Base-by-base conservation (phyloP, 83 land plant species). In the Isoetes engelmannii region DNA sequence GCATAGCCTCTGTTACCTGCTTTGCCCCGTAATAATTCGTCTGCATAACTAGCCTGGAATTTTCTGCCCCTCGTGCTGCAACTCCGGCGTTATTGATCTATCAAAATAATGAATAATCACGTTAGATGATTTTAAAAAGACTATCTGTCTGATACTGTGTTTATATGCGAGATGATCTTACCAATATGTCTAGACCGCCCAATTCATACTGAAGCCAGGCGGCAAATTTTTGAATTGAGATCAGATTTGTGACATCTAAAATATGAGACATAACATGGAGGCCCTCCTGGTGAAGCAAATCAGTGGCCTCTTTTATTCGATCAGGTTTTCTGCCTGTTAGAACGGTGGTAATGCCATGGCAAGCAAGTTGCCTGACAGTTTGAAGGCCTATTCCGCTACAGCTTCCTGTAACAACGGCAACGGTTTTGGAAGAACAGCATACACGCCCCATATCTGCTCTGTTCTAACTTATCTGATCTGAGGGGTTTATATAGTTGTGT, bases 21-120 rank as follows among this genome's bases (percentile, higher is more conserved):
- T 87, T 87, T 13, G 87, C 59, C 15, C 88, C 91, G 48, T 71
- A 73, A 65, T 78, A 87, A 53, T 87, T 87, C 12, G 88, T 83
- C 4, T 53, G 48, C 44, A 85, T 75, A 7, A 85, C 84, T 0
- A 55, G 74, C 70, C 83, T 76, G 5, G 85, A 85, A 21, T 82
- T 66, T 57, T 80, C 77, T 46, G 82, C 79, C 7, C 37, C 37
- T 28, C 37, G 37, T 28, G 37, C 37, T 28, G 37, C 37, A 28
- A 28, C 37, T 28, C 37, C 37, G 37, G 37, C 37, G 37, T 28
- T 28, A 28, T 28, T 28, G 37, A 28, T 28, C 37, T 28, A 2
- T 28, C 37, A 28, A 28, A 28, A 28, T 28, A 28, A 0, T 28
- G n/a, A n/a, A n/a, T n/a, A n/a, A n/a, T 2, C 37, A 28, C 37